Evolutionary conservation across 257 asterid genomes (phyloP).

Genomic region (Nemophila menziesii): DNA sequence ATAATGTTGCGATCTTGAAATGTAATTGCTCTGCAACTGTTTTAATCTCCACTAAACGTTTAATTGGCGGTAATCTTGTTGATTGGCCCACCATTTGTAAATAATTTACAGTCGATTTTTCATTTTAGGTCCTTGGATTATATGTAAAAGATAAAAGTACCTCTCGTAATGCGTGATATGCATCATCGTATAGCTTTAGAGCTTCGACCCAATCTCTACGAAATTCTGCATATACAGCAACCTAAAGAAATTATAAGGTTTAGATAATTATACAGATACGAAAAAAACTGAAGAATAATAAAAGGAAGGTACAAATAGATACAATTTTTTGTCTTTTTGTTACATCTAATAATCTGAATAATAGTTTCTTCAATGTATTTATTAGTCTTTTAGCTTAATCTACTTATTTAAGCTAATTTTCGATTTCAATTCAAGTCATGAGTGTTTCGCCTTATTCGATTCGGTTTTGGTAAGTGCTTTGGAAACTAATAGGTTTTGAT

Average conservation of each 20-base stretch:
- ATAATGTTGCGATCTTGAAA: slow-evolving; percentile 75
- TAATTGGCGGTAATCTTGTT: slow-evolving; percentile 85
- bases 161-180: slow-evolving; percentile 78
- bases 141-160: slow-evolving; percentile 26
- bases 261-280: slow-evolving; percentile 27
- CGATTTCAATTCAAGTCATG: too few relatives aligned
- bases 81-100: slow-evolving; percentile 79
- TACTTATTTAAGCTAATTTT: too few relatives aligned
- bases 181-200: slow-evolving; percentile 78
- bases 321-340: too few relatives aligned
- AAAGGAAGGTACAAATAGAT: too few relatives aligned
- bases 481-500: too few relatives aligned
- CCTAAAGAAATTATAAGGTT: slow-evolving; percentile 59
- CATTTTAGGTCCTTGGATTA: slow-evolving; percentile 7
- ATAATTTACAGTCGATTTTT: slow-evolving; percentile 2
- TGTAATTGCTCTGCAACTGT: slow-evolving; percentile 78
- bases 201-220: slow-evolving; percentile 97
- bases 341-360: too few relatives aligned
- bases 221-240: slow-evolving; percentile 94
- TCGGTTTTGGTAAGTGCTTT: too few relatives aligned
- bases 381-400: too few relatives aligned
- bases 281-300: too few relatives aligned
- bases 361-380: too few relatives aligned
- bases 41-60: slow-evolving; percentile 78
- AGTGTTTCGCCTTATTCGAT: too few relatives aligned